Evolutionary conservation across 2,329 filamentous ascomycete species (phyloP), one percentile per base, ranked within the genome.

Genomic region (Lecanicillium sp.): DNA sequence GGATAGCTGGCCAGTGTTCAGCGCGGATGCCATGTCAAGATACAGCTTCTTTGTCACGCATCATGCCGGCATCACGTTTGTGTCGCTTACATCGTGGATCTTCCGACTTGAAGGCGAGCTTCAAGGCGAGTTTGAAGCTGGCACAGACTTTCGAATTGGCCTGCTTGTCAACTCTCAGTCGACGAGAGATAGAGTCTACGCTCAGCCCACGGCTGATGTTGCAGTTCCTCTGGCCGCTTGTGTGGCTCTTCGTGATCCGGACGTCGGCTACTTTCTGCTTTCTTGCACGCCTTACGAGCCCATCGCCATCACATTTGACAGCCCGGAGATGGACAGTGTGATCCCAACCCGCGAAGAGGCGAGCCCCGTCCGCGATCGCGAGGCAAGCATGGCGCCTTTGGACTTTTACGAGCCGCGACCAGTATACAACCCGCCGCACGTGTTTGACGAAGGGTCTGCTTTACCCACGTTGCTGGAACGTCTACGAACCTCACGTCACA

Each of bases 1-100:
- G 29, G 71, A 72, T 31, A 68, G 67, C 46, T 82, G 78, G 78
- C 78, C 78, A 5, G 68, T 78, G 29, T 80, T 82, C 49, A 80
- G 74, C 47, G 52, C 65, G 5, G 78, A 82, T 46, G 69, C 73
- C 39, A 73, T 69, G 29, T 81, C 77, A 4, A 68, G 77, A 25
- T 82, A 82, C 54, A 71, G 66, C 12, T 78, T 82, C 48, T 81
- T 72, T 45, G 63, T 82, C 38, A 81, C 77, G 0, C 72, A 80
- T 45, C 68, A 76, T 29, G 71, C 69, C 5, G 75, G 72, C 42
- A 73, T 82, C 47, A 78, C 71, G 1, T 74, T 69, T 42, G 58
- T 82, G 11, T 81, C 77, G 2, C 62, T 82, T 25, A 61, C 72
- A 2, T 68, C 76, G 2, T 82, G 78, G 78, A 71, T 81, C 4